Evolutionary conservation across 2,329 filamentous ascomycete genomes (phyloP), one percentile per base, ranked within the genome.

Genomic region (Bipolaris cookei): DNA sequence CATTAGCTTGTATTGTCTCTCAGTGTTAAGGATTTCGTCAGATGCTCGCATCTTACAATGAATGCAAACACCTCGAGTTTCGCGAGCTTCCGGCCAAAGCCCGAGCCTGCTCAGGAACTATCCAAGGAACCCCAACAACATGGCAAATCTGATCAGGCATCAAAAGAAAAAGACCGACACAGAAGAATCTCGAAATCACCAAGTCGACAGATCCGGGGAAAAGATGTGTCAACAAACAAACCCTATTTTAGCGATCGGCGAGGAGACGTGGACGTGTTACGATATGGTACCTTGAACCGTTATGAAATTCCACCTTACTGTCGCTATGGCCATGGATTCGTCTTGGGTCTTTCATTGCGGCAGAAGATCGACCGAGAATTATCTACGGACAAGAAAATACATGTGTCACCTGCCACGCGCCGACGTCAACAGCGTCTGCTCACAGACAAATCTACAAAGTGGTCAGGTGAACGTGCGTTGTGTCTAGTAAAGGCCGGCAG

Each of bases 231-330:
- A 11, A 42, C 58, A 21, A 59, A 54, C 5, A 67, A 63, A 23
- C 7, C 46, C 7, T 73, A 67, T 45, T 68, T 69, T 46, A 70
- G 67, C 49, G 94, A 98, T 75, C 86, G 81, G 39, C 87, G 86
- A 68, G 93, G 94, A 0, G 94, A 98, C 68, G 80, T 83, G 4
- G 83, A 92, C 45, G 92, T 95, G 63, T 75, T 89, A 42, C 83
- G 84, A 23, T 97, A 93, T 72, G 91, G 90, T 1, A 84, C 85
- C 25, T 82, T 90, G 37, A 87, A 97, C 71, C 86, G 85, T 34
- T 90, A 90, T 62, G 84, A 83, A 51, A 78, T 96, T 10, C 92
- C 92, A 0, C 68, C 77, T 2, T 97, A 96, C 71, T 83, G 83
- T 59, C 87, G 91, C 5, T 79, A 80, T 59, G 90, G 92, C 13